phyloP scores from a whole-genome alignment of 768 basidiomycete genomes.

The Boletus sensibilis region DNA sequence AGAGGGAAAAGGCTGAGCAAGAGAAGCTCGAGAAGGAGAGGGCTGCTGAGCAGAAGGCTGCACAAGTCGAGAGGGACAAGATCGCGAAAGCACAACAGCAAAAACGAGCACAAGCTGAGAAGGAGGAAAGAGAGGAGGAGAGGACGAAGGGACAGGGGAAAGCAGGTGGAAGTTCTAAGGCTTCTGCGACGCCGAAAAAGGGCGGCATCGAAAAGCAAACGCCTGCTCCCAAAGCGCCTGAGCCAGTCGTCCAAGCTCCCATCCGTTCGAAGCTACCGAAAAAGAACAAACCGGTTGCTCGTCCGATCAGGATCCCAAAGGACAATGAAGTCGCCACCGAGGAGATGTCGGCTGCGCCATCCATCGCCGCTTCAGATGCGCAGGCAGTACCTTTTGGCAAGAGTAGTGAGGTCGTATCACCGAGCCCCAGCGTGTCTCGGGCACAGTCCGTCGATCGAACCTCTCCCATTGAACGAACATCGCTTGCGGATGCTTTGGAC shows the following conservation, averaged over 20 bases:
- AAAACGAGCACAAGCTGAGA: constrained; percentile 28
- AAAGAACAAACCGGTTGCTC: constrained; percentile 68
- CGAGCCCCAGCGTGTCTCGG: constrained; percentile 56
- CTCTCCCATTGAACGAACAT: constrained; percentile 44
- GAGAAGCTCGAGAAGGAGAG: constrained; percentile 42
- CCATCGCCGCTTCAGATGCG: constrained; percentile 50
- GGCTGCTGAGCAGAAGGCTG: constrained; percentile 31
- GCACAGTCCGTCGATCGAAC: constrained; percentile 58
- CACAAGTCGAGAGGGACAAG: constrained; percentile 38
- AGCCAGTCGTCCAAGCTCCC: constrained; percentile 59
- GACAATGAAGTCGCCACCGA: constrained; percentile 51
- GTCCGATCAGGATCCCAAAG: constrained; percentile 56
- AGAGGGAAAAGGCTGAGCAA: constrained; percentile 38
- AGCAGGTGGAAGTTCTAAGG: constrained; percentile 27
- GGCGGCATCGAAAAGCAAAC: constrained; percentile 19
- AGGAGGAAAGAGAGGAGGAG: constrained; percentile 31
- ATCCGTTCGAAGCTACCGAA: constrained; percentile 82
- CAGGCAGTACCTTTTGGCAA: constrained; percentile 37
- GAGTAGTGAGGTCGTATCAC: constrained; percentile 36
- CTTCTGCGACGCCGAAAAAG: constrained; percentile 17
- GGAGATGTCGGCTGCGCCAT: constrained; percentile 42
- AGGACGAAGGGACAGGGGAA: constrained; percentile 29
- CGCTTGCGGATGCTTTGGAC: constrained; percentile 63
- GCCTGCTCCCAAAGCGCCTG: constrained; percentile 21
- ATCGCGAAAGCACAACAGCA: constrained; percentile 34